Conservation (phyloP, 805 yeast species). For the Metschnikowia baotianmanensis region DNA sequence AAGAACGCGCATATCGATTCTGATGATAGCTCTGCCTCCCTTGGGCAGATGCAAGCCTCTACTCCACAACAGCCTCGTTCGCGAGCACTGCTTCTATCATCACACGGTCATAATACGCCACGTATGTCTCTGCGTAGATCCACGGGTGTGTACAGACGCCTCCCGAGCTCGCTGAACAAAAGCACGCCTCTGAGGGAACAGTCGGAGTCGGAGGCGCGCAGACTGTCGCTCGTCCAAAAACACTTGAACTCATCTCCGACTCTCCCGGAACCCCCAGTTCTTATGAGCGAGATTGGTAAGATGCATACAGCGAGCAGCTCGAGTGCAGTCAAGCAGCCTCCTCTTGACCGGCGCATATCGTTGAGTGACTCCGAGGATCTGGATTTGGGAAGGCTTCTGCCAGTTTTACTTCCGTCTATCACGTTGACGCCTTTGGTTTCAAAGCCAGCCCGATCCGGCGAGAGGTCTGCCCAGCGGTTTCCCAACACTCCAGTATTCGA, state of each 20-base stretch:
- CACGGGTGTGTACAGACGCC: slow-evolving; percentile 2
- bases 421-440: slow-evolving; percentile 9
- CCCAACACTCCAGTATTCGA: slow-evolving; percentile 14
- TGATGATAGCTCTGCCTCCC: slow-evolving; percentile 4
- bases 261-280: slow-evolving; percentile 42
- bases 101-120: slow-evolving; percentile 3
- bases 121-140: not conserved
- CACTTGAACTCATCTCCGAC: slow-evolving; percentile 43
- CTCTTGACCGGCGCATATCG: not conserved
- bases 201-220: slow-evolving; percentile 11
- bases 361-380: slow-evolving; percentile 9
- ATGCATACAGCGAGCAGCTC: slow-evolving; percentile 16
- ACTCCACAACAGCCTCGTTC: slow-evolving; percentile 11
- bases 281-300: slow-evolving; percentile 35
- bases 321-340: slow-evolving; percentile 6
- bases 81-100: slow-evolving; percentile 7
- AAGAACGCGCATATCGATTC: not conserved
- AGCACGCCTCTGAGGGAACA: slow-evolving; percentile 10
- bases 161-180: slow-evolving; percentile 9
- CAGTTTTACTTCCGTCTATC: slow-evolving; percentile 12
- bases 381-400: slow-evolving; percentile 18
- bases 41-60: slow-evolving; percentile 12
- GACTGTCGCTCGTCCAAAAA: slow-evolving; percentile 34
- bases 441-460: slow-evolving; percentile 1
- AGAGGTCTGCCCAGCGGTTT: slow-evolving; percentile 9